Conservation (phyloP, 1,139 yeast species). For the Geotrichum klebahnii region DNA sequence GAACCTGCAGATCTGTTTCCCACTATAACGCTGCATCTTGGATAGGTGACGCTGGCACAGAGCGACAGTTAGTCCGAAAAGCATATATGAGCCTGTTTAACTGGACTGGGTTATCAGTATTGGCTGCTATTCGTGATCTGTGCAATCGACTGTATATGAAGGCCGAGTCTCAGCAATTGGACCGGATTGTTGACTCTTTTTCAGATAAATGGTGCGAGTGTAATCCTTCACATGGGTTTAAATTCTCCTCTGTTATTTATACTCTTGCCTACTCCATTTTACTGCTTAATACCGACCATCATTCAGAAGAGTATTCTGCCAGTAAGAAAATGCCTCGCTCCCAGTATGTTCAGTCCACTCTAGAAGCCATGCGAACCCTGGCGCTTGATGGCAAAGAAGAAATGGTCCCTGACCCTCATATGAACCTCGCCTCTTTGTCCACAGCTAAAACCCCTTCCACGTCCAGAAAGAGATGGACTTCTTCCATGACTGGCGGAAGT, state of each 20-base stretch:
- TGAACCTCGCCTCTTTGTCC: neutral
- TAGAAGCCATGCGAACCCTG: conserved; percentile 23
- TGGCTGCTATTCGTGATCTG: conserved; percentile 55
- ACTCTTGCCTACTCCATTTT: conserved; percentile 70
- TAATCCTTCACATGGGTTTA: conserved; percentile 48
- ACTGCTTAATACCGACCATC: conserved; percentile 53
- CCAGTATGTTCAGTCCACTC: conserved; percentile 34
- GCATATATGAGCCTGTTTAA: conserved; percentile 36
- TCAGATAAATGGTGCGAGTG: conserved; percentile 62
- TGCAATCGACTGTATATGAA: conserved; percentile 65
- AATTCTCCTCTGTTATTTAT: conserved; percentile 61
- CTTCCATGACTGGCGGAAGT: conserved; percentile 17
- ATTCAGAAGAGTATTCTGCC: conserved; percentile 34
- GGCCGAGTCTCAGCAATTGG: conserved; percentile 84
- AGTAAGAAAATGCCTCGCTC: conserved; percentile 39
- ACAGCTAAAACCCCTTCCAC: conserved; percentile 13
- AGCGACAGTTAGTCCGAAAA: conserved; percentile 28
- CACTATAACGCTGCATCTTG: conserved; percentile 33
- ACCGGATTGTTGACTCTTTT: conserved; percentile 65
- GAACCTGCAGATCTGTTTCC: conserved; percentile 12
- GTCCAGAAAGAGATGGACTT: conserved; percentile 27
- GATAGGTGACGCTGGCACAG: conserved; percentile 33
- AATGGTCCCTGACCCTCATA: neutral
- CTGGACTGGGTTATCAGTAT: conserved; percentile 33
- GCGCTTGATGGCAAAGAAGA: neutral